A percentile compares a stretch with the other conserved stretches of the same genome.
These are phyloP conservation scores for Thuidium tamariscinum DNA, from an alignment of 225 moss, liverwort and hornwort species.

Conservation along the genomic window DNA sequence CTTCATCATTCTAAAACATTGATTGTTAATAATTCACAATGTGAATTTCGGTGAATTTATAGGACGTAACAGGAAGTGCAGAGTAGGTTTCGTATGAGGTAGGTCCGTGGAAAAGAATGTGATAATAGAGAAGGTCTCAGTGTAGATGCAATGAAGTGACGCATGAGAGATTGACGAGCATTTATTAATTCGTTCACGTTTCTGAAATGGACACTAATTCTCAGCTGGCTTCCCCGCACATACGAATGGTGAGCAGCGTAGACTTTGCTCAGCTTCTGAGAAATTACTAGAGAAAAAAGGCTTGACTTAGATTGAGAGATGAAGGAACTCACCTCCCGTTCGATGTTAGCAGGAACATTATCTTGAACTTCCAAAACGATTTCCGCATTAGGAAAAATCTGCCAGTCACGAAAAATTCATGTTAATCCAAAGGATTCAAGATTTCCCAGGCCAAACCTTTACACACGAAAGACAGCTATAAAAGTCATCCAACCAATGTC, in stretches of 20 bases:
- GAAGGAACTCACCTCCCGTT: conserved; percentile 22
- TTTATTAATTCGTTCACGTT: background rate
- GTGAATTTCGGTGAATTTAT: background rate
- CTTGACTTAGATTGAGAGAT: background rate
- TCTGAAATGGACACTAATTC: background rate
- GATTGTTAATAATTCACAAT: no score
- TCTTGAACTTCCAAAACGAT: conserved; percentile 46
- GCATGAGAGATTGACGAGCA: background rate
- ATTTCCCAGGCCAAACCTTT: no score
- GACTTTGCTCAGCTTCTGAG: background rate
- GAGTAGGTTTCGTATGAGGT: background rate
- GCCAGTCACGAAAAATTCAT: background rate
- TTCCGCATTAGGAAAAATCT: conserved; percentile 57
- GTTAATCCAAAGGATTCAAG: background rate
- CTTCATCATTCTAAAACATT: no score
- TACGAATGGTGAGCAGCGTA: background rate
- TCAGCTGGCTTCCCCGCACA: background rate
- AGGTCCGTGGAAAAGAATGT: background rate
- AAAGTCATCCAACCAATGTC: background rate
- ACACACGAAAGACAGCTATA: no score
- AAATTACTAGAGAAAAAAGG: background rate
- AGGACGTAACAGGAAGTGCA: background rate
- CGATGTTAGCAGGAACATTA: conserved; percentile 39
- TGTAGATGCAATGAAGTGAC: no score
- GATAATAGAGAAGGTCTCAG: no score